phyloP scores from a whole-genome alignment of 768 basidiomycete genomes.

The Tricholoma flavovirens region DNA sequence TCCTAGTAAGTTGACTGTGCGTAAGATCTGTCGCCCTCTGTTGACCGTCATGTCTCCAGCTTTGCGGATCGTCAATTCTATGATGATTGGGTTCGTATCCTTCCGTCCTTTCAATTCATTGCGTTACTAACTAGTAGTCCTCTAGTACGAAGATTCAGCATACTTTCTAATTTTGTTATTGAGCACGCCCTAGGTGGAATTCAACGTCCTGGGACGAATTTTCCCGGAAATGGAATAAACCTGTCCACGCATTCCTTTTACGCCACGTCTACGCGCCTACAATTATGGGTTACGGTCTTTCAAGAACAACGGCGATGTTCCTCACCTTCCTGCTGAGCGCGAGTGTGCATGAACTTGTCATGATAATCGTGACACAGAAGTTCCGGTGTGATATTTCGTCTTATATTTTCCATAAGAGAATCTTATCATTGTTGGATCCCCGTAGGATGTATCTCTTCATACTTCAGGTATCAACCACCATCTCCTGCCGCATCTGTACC shows the following conservation, averaged over 20 bases:
- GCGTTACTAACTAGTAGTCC: neutral
- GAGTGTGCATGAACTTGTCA: conserved; percentile 88
- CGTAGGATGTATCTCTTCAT: conserved; percentile 80
- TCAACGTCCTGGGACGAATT: conserved; percentile 97
- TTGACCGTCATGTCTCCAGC: conserved; percentile 29
- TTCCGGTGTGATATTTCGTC: conserved; percentile 49
- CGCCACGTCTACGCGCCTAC: conserved; percentile 94
- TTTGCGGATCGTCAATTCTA: conserved; percentile 99
- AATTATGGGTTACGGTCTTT: conserved; percentile 70
- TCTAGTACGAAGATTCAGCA: conserved; percentile 7
- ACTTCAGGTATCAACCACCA: conserved; percentile 43
- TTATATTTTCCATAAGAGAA: neutral
- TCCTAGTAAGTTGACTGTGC: conserved; percentile 54
- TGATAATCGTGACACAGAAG: conserved; percentile 93
- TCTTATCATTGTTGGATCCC: neutral
- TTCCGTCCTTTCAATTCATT: neutral
- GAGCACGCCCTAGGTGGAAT: conserved; percentile 66
- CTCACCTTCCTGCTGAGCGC: conserved; percentile 91
- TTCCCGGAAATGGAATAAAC: conserved; percentile 97
- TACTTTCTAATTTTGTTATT: neutral
- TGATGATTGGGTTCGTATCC: conserved; percentile 76
- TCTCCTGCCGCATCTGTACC: neutral
- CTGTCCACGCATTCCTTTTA: conserved; percentile 89
- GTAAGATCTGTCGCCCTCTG: neutral
- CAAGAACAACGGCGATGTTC: conserved; percentile 79